Evolutionary conservation across 2,329 filamentous ascomycete genomes (phyloP).

Genomic region (Diaporthe australafricana): DNA sequence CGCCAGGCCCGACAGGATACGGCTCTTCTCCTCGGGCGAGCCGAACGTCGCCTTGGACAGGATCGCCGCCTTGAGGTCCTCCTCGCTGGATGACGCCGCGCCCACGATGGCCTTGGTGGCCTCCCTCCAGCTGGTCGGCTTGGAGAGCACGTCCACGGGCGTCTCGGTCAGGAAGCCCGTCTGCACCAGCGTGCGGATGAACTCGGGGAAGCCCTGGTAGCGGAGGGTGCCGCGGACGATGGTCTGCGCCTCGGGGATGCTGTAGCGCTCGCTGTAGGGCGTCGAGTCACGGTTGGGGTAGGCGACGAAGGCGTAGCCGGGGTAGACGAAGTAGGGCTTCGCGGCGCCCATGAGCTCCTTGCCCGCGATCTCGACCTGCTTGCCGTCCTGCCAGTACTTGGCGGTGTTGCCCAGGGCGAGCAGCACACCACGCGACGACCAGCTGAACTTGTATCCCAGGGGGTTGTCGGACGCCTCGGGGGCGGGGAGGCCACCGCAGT

Average conservation of each 20-base stretch:
- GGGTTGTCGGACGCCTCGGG: conserved; percentile 86
- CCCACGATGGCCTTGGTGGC: conserved; percentile 83
- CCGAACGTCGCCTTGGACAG: conserved; percentile 80
- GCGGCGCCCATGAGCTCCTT: conserved; percentile 85
- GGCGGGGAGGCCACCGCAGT: conserved; percentile 83
- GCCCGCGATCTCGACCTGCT: conserved; percentile 74
- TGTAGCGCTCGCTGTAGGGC: conserved; percentile 87
- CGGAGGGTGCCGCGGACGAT: conserved; percentile 85
- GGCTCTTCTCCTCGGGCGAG: conserved; percentile 72
- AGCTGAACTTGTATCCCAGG: conserved; percentile 89
- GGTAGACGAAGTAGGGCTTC: conserved; percentile 92
- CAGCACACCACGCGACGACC: conserved; percentile 84
- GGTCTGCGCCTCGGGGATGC: conserved; percentile 91
- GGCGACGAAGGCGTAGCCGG: conserved; percentile 87
- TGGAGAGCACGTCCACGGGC: conserved; percentile 72
- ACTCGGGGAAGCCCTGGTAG: conserved; percentile 91
- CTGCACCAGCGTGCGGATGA: conserved; percentile 88
- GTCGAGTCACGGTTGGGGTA: conserved; percentile 94
- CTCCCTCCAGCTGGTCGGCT: conserved; percentile 83
- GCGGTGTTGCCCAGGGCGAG: conserved; percentile 89
- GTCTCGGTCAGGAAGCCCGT: conserved; percentile 88
- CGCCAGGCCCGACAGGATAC: conserved; percentile 75
- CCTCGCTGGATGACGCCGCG: conserved; percentile 72
- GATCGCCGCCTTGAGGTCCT: conserved; percentile 80
- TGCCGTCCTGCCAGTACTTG: conserved; percentile 83